These are phyloP conservation scores for Aspergillus coremiiformis DNA, from an alignment of 495 filamentous ascomycete species.

Conservation along the genomic window DNA sequence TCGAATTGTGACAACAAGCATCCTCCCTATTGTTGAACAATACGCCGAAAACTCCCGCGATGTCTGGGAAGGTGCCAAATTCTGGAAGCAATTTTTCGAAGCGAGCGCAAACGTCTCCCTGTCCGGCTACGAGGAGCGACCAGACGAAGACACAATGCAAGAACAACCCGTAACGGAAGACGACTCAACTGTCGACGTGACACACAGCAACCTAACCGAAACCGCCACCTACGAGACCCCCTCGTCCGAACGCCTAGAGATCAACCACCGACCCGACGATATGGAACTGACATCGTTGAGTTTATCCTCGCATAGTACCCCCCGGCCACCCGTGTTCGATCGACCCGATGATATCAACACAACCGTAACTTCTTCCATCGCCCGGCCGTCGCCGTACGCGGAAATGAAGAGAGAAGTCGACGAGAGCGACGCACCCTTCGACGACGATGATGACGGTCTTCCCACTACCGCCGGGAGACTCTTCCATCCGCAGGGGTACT, in stretches of 20 bases:
- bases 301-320: constrained; percentile 46
- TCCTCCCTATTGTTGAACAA: constrained; percentile 90
- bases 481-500: not conserved
- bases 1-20: constrained; percentile 88
- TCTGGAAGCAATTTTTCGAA: constrained; percentile 99
- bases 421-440: constrained; percentile 24
- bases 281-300: constrained; percentile 45
- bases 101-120: constrained; percentile 94
- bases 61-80: constrained; percentile 98
- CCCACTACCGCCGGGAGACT: constrained; percentile 35
- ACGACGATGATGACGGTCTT: constrained; percentile 39
- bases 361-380: constrained; percentile 53
- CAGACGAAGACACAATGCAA: constrained; percentile 39
- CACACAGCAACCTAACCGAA: constrained; percentile 28
- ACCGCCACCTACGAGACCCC: constrained; percentile 32
- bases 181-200: constrained; percentile 42
- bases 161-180: constrained; percentile 46
- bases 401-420: constrained; percentile 24
- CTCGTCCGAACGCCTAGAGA: constrained; percentile 20
- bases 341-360: constrained; percentile 45
- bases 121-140: constrained; percentile 86
- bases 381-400: constrained; percentile 37
- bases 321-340: constrained; percentile 41
- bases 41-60: constrained; percentile 89
- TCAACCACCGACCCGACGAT: constrained; percentile 40